These are phyloP conservation scores for Yamadazyma blattariae DNA, from an alignment of 1,139 yeast genomes.

Conservation along the genomic window DNA sequence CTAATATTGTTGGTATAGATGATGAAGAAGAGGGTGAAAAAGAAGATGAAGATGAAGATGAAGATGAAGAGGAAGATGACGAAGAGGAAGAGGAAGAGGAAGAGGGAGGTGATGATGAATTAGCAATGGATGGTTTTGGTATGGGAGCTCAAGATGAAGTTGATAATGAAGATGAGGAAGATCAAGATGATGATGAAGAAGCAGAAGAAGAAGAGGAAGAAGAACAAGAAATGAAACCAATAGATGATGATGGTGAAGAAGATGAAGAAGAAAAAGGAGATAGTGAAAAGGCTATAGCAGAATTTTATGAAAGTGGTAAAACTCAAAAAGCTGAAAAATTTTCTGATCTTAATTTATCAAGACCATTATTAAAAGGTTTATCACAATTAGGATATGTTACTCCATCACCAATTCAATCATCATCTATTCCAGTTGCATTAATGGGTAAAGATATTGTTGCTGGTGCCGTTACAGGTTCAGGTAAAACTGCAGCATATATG, in stretches of 20 bases:
- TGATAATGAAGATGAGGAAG: constrained; percentile 25
- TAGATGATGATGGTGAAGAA: constrained; percentile 13
- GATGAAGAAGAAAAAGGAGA: constrained; percentile 48
- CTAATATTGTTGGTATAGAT: constrained; percentile 45
- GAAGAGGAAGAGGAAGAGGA: constrained; percentile 24
- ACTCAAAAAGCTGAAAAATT: constrained; percentile 58
- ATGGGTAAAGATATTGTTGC: constrained; percentile 95
- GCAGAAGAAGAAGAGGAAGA: constrained; percentile 27
- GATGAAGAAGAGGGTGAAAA: constrained; percentile 29
- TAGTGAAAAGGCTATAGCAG: constrained; percentile 68
- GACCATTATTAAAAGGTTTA: constrained; percentile 86
- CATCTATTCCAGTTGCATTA: constrained; percentile 89
- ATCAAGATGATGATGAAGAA: no score
- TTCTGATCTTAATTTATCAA: constrained; percentile 74
- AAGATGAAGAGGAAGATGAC: constrained; percentile 21
- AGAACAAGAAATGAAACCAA: constrained; percentile 19
- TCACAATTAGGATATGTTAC: constrained; percentile 73
- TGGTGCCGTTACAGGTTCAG: constrained; percentile 99
- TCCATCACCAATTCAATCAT: constrained; percentile 93
- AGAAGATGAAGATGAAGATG: constrained; percentile 27
- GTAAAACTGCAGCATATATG: constrained; percentile 98
- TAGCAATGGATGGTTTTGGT: constrained; percentile 73
- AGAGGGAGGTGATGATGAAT: constrained; percentile 47
- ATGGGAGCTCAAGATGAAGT: constrained; percentile 51
- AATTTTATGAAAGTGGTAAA: constrained; percentile 53